phyloP scores from a whole-genome alignment of 345 rosid genomes.

The Bruguiera gymnorhiza region DNA sequence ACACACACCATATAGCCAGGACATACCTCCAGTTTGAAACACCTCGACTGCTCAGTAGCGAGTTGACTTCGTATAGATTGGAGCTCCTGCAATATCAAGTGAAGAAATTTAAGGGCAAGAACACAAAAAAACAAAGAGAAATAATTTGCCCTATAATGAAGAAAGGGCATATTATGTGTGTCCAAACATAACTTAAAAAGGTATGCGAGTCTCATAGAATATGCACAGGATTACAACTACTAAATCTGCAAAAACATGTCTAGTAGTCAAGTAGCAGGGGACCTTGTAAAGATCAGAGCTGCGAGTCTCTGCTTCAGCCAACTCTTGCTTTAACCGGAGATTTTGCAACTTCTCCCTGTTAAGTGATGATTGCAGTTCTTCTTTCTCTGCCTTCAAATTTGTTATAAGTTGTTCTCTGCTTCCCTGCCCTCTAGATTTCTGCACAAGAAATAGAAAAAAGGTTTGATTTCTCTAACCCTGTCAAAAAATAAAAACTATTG shows the following conservation, averaged over 20 bases:
- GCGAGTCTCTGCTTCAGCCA: slow-evolving; percentile 65
- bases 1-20: background rate
- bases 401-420: slow-evolving; percentile 42
- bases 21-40: slow-evolving; percentile 94
- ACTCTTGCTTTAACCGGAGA: slow-evolving; percentile 70
- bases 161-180: no score
- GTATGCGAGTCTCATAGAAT: no score
- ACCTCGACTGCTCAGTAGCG: slow-evolving; percentile 92
- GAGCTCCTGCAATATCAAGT: slow-evolving; percentile 58
- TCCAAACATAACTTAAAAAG: no score
- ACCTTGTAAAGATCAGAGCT: slow-evolving; percentile 86
- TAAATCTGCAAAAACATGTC: background rate
- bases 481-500: background rate
- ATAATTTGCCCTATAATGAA: no score
- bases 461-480: background rate
- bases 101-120: background rate
- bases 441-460: slow-evolving; percentile 12
- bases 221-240: background rate
- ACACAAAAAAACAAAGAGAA: background rate
- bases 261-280: background rate
- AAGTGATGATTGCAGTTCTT: slow-evolving; percentile 66
- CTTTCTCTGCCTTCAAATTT: slow-evolving; percentile 72
- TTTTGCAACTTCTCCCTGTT: slow-evolving; percentile 67
- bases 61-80: slow-evolving; percentile 95
- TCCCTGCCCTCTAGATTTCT: slow-evolving; percentile 54